These are phyloP conservation scores for Populus alba DNA, from an alignment of 345 rosid species.

Conservation along the genomic window DNA sequence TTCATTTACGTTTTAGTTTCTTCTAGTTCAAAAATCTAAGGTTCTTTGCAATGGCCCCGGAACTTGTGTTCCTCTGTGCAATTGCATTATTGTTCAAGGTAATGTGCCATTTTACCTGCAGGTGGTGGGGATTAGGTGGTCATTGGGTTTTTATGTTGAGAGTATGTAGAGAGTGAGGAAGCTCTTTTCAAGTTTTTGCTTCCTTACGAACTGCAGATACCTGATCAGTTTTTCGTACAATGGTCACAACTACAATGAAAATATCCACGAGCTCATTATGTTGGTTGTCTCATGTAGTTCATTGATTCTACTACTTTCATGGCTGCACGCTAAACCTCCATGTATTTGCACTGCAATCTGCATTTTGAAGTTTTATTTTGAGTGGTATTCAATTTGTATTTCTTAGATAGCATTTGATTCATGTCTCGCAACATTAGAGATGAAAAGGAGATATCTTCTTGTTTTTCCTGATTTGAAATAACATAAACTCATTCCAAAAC, in stretches of 20 bases:
- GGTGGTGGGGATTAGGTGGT: slow-evolving; percentile 82
- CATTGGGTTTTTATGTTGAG: slow-evolving; percentile 74
- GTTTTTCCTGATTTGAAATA: too few relatives aligned
- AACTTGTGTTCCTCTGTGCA: slow-evolving; percentile 79
- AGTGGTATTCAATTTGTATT: neutral
- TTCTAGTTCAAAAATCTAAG: slow-evolving; percentile 26
- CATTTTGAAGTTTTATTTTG: neutral
- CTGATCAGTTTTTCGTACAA: slow-evolving; percentile 83
- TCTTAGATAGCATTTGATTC: neutral
- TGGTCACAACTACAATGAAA: slow-evolving; percentile 76
- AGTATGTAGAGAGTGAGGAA: slow-evolving; percentile 84
- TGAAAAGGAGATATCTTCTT: neutral
- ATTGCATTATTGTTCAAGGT: slow-evolving; percentile 87
- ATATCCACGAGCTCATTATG: slow-evolving; percentile 66
- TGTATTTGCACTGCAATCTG: neutral
- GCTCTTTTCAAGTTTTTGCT: slow-evolving; percentile 80
- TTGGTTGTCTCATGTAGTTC: slow-evolving; percentile 74
- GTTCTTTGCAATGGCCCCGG: slow-evolving; percentile 96
- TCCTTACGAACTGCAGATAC: slow-evolving; percentile 65
- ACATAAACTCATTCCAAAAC: too few relatives aligned
- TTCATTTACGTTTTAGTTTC: neutral
- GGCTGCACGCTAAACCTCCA: neutral
- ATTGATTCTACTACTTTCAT: neutral
- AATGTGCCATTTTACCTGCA: slow-evolving; percentile 27
- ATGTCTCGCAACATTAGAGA: too few relatives aligned